phyloP scores from a whole-genome alignment of 2,329 filamentous ascomycete species.

The Stachybotrys chlorohalonatus region DNA sequence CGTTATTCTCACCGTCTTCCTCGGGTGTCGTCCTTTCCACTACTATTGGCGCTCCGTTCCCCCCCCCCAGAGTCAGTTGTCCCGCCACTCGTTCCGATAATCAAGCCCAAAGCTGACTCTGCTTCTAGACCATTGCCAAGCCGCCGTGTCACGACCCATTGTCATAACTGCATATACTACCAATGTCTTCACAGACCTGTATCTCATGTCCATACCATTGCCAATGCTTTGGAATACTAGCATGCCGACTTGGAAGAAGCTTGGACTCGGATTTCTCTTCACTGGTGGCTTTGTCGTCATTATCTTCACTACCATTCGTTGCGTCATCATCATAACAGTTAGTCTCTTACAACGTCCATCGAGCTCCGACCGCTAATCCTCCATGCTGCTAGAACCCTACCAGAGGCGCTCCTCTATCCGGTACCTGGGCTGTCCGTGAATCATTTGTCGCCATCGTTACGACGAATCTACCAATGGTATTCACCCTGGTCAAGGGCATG shows the following conservation, averaged over 20 bases:
- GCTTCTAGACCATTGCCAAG: constrained; percentile 7
- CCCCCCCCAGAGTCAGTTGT: neutral
- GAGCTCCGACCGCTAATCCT: neutral
- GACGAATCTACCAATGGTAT: constrained; percentile 9
- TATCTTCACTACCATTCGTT: neutral
- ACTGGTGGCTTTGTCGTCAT: neutral
- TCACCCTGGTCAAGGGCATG: constrained; percentile 1
- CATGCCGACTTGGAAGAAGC: constrained; percentile 1
- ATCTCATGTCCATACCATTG: constrained; percentile 9
- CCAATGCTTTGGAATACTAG: constrained; percentile 8
- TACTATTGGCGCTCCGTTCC: neutral
- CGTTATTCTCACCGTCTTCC: neutral
- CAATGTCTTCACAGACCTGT: constrained; percentile 11
- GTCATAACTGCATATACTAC: constrained; percentile 7
- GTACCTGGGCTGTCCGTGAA: constrained; percentile 9
- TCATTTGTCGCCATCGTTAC: constrained; percentile 9
- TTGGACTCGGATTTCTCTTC: neutral
- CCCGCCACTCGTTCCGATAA: neutral
- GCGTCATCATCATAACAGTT: neutral
- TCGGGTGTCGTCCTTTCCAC: neutral
- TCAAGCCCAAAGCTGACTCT: neutral
- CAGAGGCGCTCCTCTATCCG: constrained; percentile 5
- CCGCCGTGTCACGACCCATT: constrained; percentile 8
- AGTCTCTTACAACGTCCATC: neutral
- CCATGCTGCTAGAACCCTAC: neutral